Base-by-base conservation (phyloP, 371 early-diverging fungal genomes). In the Funneliformis caledonium region DNA sequence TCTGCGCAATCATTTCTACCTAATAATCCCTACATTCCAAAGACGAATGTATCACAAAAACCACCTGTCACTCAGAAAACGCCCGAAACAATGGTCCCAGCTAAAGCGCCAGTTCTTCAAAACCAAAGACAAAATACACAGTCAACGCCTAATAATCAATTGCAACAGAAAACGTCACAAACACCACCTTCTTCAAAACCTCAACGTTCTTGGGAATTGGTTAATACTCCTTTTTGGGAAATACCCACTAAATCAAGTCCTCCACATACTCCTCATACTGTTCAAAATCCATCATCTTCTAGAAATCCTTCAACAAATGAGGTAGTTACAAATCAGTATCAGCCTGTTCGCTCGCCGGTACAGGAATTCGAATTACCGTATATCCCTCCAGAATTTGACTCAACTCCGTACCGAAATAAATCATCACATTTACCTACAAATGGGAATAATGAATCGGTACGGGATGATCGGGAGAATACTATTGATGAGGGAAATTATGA, bases 331-430 rank as follows among this genome's bases (percentile, higher is more conserved):
- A 14, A 47, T 26, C 26, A 73, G 9, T 16, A 22, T n/a, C 61
- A 76, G n/a, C 22, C 59, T 33, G 14, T 42, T 76, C 76, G 73
- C 65, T 64, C 65, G 50, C 43, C 59, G 2, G 33, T 60, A 43
- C 59, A 75, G 10, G 60, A 75, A 33, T 50, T 12, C 8, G 26
- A 22, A 7, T 12, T 72, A 33, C 50, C 72, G 22, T 72, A 31
- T 14, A 72, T 64, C 5, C 64, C 77, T 5, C 48, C 77, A 64
- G 77, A 48, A 3, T 77, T 64, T 31, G 61, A 77, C 65, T 77
- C 62, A 12, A 77, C 48, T 11, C 62, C 77, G 16, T 65, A 56
- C 42, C 45, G 59, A 43, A 75, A 75, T 7, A 60, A 75, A 75
- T 42, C 75, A 61, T 60, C 75, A 12, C 61, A 60, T 10, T 60